These are phyloP conservation scores for Cudoniella acicularis DNA, from an alignment of 495 filamentous ascomycete species.

Conservation along the genomic window DNA sequence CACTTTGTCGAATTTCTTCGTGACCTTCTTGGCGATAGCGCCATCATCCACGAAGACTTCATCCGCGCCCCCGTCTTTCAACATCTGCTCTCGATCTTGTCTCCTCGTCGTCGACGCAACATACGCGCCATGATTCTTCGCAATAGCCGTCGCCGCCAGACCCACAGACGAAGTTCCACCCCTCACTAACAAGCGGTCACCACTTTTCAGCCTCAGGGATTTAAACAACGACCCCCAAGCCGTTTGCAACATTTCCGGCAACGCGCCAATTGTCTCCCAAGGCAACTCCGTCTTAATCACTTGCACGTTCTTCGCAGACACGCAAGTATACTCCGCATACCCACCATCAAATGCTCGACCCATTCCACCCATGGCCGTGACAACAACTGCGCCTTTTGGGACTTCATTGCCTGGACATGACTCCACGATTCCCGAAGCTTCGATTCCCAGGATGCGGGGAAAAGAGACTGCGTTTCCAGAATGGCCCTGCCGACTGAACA, in stretches of 20 bases:
- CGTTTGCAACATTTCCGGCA: slow-evolving; percentile 54
- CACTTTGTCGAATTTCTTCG: too few relatives aligned
- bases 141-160: slow-evolving; percentile 44
- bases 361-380: slow-evolving; percentile 52
- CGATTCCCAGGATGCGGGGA: slow-evolving; percentile 46
- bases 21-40: slow-evolving; percentile 24
- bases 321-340: slow-evolving; percentile 51
- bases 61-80: slow-evolving; percentile 36
- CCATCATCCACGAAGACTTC: slow-evolving; percentile 27
- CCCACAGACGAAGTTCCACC: slow-evolving; percentile 43
- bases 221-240: slow-evolving; percentile 43
- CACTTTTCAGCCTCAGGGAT: slow-evolving; percentile 34
- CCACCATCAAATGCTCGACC: slow-evolving; percentile 46
- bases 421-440: slow-evolving; percentile 42
- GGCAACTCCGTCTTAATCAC: slow-evolving; percentile 33
- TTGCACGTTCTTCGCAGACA: slow-evolving; percentile 41
- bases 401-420: slow-evolving; percentile 38
- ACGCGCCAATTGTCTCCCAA: slow-evolving; percentile 42
- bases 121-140: slow-evolving; percentile 34
- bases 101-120: slow-evolving; percentile 40
- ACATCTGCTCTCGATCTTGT: slow-evolving; percentile 29
- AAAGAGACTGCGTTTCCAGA: slow-evolving; percentile 39
- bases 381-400: slow-evolving; percentile 38
- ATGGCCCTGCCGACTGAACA: slow-evolving; percentile 50
- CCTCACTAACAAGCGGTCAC: slow-evolving; percentile 44